These are phyloP conservation scores for Fusarium coffeatum DNA, from an alignment of 2,329 filamentous ascomycete genomes.

Conservation along the genomic window DNA sequence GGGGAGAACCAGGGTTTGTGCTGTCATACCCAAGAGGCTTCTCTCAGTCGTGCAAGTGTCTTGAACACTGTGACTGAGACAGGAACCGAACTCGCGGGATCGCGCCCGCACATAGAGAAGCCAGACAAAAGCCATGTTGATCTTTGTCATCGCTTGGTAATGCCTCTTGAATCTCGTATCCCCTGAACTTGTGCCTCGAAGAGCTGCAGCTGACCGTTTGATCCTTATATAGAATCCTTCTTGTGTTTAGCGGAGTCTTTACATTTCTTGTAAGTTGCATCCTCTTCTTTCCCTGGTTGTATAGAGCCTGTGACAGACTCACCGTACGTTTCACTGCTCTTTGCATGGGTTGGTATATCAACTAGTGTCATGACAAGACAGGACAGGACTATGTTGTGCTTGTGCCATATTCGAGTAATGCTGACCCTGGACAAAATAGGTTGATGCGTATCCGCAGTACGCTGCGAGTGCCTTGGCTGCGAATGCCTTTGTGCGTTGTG, in stretches of 20 bases:
- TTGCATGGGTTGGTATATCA: not conserved
- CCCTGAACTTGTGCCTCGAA: constrained; percentile 21
- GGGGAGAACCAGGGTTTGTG: not conserved
- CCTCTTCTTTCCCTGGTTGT: not conserved
- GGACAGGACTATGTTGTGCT: not conserved
- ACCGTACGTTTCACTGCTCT: constrained; percentile 24
- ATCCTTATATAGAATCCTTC: constrained; percentile 68
- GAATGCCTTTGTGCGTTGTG: constrained; percentile 81
- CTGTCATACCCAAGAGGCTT: not conserved
- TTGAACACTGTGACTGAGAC: constrained; percentile 23
- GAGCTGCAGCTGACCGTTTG: constrained; percentile 45
- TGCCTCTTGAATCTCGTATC: constrained; percentile 42
- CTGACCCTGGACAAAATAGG: constrained; percentile 53
- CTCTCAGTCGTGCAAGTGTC: constrained; percentile 1
- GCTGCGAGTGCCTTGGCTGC: constrained; percentile 84
- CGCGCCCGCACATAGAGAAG: constrained; percentile 5
- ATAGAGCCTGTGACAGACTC: constrained; percentile 22
- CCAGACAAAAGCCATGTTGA: not conserved
- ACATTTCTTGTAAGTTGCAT: constrained; percentile 79
- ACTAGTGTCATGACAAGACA: constrained; percentile 22
- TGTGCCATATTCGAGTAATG: constrained; percentile 34
- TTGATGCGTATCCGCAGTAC: constrained; percentile 81
- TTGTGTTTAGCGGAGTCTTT: constrained; percentile 86
- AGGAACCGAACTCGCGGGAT: constrained; percentile 25
- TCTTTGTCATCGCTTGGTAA: constrained; percentile 52